These are phyloP conservation scores for Pichia scutulata DNA, from an alignment of 805 yeast genomes.

Conservation along the genomic window DNA sequence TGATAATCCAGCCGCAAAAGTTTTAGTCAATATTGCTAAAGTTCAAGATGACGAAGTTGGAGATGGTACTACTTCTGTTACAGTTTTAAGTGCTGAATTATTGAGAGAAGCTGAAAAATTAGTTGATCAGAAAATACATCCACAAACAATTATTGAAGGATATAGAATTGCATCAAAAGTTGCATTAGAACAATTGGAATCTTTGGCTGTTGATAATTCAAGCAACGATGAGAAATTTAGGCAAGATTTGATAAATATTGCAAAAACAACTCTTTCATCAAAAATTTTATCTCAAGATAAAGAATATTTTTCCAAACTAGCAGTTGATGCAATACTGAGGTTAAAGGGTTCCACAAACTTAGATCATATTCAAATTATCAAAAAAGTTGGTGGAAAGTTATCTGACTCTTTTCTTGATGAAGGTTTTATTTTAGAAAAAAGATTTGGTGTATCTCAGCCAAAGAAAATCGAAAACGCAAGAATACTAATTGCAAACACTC, in stretches of 20 bases:
- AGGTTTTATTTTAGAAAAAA: conserved; percentile 87
- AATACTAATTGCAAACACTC: conserved; percentile 88
- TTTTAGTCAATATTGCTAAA: conserved; percentile 87
- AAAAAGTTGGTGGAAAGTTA: conserved; percentile 88
- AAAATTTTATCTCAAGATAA: conserved; percentile 94
- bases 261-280: conserved; percentile 88
- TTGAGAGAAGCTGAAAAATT: conserved; percentile 91
- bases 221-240: conserved; percentile 51
- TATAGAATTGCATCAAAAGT: conserved; percentile 80
- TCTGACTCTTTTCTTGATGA: conserved; percentile 91
- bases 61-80: conserved; percentile 96
- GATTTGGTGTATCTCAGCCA: conserved; percentile 92
- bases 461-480: conserved; percentile 74
- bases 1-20: conserved; percentile 96
- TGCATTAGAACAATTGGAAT: conserved; percentile 76
- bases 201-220: conserved; percentile 69
- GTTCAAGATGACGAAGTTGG: conserved; percentile 99
- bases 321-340: conserved; percentile 90
- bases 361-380: conserved; percentile 88
- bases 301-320: conserved; percentile 77
- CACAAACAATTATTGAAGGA: conserved; percentile 96
- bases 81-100: conserved; percentile 83
- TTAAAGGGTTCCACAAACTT: conserved; percentile 81
- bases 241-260: conserved; percentile 74
- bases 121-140: conserved; percentile 89